These are phyloP conservation scores for Cyclostephanos invisitatus DNA, from an alignment of 108 stramenopile species.

Conservation along the genomic window DNA sequence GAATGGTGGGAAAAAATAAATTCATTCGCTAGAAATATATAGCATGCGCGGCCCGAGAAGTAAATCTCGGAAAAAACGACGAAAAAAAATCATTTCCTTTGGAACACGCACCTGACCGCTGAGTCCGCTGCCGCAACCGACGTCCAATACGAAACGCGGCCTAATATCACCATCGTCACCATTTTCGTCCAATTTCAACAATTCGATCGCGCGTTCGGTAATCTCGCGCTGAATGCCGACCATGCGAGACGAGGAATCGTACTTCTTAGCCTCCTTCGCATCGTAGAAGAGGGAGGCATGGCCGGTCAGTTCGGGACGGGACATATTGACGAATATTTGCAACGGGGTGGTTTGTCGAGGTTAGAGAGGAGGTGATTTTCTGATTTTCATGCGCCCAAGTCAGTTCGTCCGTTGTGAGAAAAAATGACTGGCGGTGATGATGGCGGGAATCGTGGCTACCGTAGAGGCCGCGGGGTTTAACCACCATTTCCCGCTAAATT, in stretches of 20 bases:
- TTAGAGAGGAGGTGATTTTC: too few species aligned
- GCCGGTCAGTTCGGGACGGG: constrained; percentile 89
- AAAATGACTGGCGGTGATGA: too few species aligned
- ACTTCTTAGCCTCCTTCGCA: constrained; percentile 94
- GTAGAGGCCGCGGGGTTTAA: too few species aligned
- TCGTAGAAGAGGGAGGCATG: constrained; percentile 92
- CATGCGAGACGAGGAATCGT: constrained; percentile 95
- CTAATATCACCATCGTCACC: not conserved
- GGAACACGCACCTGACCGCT: constrained; percentile 78
- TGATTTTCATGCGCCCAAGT: too few species aligned
- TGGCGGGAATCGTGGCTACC: too few species aligned
- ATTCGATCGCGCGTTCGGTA: constrained; percentile 95
- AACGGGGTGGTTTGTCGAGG: too few species aligned
- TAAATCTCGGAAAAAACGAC: not conserved
- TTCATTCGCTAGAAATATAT: constrained; percentile 20
- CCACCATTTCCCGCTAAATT: too few species aligned
- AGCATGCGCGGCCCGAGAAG: too few species aligned
- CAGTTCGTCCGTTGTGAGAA: too few species aligned
- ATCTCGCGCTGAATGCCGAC: constrained; percentile 95
- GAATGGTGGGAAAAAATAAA: not conserved
- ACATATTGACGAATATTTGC: constrained; percentile 72
- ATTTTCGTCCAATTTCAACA: constrained; percentile 69
- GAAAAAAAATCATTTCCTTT: too few species aligned
- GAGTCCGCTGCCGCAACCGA: constrained; percentile 97
- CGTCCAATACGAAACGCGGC: constrained; percentile 86